phyloP scores from a whole-genome alignment of 2,329 filamentous ascomycete genomes.

The Cercospora sp. region DNA sequence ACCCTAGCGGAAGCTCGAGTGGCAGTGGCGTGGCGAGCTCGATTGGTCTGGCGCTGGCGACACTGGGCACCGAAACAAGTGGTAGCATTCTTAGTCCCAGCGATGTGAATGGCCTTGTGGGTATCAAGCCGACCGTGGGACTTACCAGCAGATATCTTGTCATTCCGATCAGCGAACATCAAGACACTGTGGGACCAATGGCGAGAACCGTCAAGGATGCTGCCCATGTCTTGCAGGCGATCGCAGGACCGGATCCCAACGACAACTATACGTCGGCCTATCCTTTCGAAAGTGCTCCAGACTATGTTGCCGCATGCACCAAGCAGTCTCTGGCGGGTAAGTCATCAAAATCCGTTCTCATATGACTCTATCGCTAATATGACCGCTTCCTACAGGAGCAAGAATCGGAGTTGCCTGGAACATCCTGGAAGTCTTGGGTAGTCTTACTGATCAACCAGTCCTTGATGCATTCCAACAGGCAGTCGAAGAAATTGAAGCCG shows the following conservation, averaged over 20 bases:
- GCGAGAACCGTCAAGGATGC: slow-evolving; percentile 60
- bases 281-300: slow-evolving; percentile 55
- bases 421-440: slow-evolving; percentile 46
- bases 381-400: slow-evolving; percentile 38
- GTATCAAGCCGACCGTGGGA: slow-evolving; percentile 67
- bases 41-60: slow-evolving; percentile 59
- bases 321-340: slow-evolving; percentile 47
- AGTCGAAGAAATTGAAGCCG: slow-evolving; percentile 20
- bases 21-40: slow-evolving; percentile 62
- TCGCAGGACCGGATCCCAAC: slow-evolving; percentile 54
- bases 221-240: slow-evolving; percentile 58
- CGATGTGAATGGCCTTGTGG: slow-evolving; percentile 61
- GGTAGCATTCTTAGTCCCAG: slow-evolving; percentile 65
- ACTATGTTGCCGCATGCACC: slow-evolving; percentile 62
- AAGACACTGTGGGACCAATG: slow-evolving; percentile 60
- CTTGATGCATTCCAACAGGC: slow-evolving; percentile 43
- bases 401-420: slow-evolving; percentile 66
- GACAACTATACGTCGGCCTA: slow-evolving; percentile 62
- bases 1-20: slow-evolving; percentile 62
- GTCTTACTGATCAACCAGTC: slow-evolving; percentile 42
- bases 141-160: slow-evolving; percentile 63
- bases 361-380: background rate
- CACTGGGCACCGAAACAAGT: slow-evolving; percentile 63
- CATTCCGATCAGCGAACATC: slow-evolving; percentile 62
- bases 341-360: background rate